phyloP scores from a whole-genome alignment of 345 rosid genomes.

The Eucalyptus globulus region DNA sequence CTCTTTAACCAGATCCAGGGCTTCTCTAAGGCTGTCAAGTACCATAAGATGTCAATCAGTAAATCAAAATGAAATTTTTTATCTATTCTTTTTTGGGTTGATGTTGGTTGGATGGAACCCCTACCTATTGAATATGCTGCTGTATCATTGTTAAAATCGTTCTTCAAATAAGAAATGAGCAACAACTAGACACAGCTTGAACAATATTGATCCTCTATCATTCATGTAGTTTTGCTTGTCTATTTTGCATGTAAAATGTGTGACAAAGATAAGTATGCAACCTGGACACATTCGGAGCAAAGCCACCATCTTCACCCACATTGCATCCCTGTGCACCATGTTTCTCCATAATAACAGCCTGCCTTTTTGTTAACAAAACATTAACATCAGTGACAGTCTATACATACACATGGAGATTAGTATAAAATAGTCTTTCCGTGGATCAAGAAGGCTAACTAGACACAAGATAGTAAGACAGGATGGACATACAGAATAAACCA shows the following conservation, averaged over 20 bases:
- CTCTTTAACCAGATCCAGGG: slow-evolving; percentile 83
- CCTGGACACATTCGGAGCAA: slow-evolving; percentile 91
- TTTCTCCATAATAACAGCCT: slow-evolving; percentile 90
- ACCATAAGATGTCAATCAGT: background rate
- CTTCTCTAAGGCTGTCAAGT: slow-evolving; percentile 70
- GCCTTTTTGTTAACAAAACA: slow-evolving; percentile 9
- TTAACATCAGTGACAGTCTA: background rate
- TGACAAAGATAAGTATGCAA: background rate
- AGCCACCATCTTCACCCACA: slow-evolving; percentile 94
- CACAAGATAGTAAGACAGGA: background rate
- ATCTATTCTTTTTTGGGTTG: too few relatives aligned
- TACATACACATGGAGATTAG: background rate
- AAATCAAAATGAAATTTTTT: background rate
- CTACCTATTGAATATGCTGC: background rate
- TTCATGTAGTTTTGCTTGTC: background rate
- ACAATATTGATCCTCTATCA: background rate
- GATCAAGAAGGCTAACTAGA: background rate
- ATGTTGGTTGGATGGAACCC: background rate
- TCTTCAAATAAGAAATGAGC: background rate
- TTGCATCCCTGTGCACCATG: slow-evolving; percentile 66
- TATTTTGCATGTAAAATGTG: background rate
- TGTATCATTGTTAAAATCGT: background rate
- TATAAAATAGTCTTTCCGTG: background rate
- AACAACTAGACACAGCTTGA: background rate
- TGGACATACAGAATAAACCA: background rate